These are phyloP conservation scores for Coniella lustricola DNA, from an alignment of 2,329 filamentous ascomycete species.

Conservation along the genomic window DNA sequence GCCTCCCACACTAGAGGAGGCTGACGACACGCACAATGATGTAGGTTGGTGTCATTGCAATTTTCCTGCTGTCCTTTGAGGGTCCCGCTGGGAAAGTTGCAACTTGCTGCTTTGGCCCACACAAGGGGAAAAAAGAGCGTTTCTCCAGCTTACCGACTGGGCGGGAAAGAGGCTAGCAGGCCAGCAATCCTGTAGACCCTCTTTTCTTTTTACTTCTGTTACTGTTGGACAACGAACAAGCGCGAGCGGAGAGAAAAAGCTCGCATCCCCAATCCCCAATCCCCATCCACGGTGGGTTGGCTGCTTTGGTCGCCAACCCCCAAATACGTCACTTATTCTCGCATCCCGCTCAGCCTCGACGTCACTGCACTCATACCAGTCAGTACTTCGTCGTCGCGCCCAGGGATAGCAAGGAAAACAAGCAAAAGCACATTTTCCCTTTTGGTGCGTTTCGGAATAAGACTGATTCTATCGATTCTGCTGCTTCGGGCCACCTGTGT, in stretches of 20 bases:
- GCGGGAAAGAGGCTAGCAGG: too few species aligned
- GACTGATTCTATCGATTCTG: neutral
- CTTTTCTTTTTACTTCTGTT: neutral
- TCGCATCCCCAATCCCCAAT: neutral
- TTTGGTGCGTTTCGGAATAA: neutral
- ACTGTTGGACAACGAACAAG: neutral
- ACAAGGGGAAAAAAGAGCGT: too few species aligned
- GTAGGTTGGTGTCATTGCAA: conserved; percentile 1
- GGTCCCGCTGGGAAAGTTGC: neutral
- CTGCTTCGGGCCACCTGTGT: neutral
- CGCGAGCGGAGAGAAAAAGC: neutral
- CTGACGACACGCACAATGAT: conserved; percentile 1
- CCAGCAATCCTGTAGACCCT: neutral
- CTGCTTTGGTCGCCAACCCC: conserved; percentile 2
- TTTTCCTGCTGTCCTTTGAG: neutral
- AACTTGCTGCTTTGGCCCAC: too few species aligned
- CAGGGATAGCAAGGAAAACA: neutral
- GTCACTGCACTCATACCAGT: neutral
- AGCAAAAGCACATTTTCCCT: neutral
- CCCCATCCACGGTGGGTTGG: neutral
- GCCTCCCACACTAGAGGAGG: neutral
- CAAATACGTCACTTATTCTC: neutral
- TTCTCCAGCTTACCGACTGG: neutral
- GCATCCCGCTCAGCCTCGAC: neutral
- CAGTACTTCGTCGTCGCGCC: neutral